Conservation (phyloP, 331 rosid species). For the Ulmus americana region DNA sequence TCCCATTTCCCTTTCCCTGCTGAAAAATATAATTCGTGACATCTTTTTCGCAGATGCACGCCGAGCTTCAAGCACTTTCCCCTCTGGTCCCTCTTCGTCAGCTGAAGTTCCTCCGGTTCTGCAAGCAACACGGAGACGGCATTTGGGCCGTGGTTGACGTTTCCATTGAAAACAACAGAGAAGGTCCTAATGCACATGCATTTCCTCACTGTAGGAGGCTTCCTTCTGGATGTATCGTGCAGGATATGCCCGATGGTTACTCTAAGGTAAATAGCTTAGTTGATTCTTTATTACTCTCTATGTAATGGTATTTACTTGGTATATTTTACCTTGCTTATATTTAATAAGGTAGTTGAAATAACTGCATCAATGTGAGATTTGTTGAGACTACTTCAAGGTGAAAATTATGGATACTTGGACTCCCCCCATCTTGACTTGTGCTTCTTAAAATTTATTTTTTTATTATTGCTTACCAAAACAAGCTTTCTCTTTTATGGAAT, state of each 20-base stretch:
- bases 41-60: slow-evolving; percentile 49
- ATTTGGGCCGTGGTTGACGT: slow-evolving; percentile 79
- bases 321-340: neutral
- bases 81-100: slow-evolving; percentile 74
- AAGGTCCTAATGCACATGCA: slow-evolving; percentile 20
- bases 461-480: slow-evolving; percentile 14
- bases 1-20: neutral
- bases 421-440: slow-evolving; percentile 21
- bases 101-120: slow-evolving; percentile 56
- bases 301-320: slow-evolving; percentile 2
- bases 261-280: slow-evolving; percentile 50
- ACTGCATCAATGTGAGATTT: slow-evolving; percentile 3
- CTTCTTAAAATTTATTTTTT: slow-evolving; percentile 22
- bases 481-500: slow-evolving; percentile 17
- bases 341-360: slow-evolving; percentile 20
- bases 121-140: slow-evolving; percentile 74
- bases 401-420: slow-evolving; percentile 17
- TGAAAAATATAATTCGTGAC: slow-evolving; percentile 4
- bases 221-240: slow-evolving; percentile 79
- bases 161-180: slow-evolving; percentile 46
- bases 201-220: slow-evolving; percentile 51
- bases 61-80: slow-evolving; percentile 76
- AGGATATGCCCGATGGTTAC: slow-evolving; percentile 60
- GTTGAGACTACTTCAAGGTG: slow-evolving; percentile 20
- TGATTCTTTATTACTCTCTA: slow-evolving; percentile 3